These are phyloP conservation scores for Cerrena zonata DNA, from an alignment of 1,284 basidiomycete genomes.

Conservation along the genomic window DNA sequence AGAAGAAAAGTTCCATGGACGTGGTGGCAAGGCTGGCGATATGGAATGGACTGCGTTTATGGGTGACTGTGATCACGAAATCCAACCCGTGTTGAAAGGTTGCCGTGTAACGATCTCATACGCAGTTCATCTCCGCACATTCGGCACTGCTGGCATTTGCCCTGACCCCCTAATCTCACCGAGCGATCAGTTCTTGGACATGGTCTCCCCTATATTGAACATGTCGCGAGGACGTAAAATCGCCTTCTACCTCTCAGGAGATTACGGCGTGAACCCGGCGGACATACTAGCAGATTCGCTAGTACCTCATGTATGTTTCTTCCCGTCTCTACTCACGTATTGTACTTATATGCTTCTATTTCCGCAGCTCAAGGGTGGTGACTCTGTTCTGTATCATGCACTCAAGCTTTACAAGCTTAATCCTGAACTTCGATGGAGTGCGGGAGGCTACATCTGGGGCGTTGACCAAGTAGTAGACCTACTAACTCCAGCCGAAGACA, in stretches of 20 bases:
- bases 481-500: constrained; percentile 31
- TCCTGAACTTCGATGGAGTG: constrained; percentile 72
- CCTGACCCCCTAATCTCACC: constrained; percentile 63
- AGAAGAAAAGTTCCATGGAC: constrained; percentile 58
- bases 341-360: background rate
- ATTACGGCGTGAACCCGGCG: constrained; percentile 70
- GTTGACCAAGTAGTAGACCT: constrained; percentile 64
- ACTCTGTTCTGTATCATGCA: constrained; percentile 68
- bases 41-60: constrained; percentile 73
- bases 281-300: constrained; percentile 64
- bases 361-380: constrained; percentile 70
- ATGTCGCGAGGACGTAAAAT: constrained; percentile 61
- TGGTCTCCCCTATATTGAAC: constrained; percentile 65
- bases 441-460: constrained; percentile 76
- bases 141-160: constrained; percentile 48
- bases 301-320: constrained; percentile 56
- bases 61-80: constrained; percentile 66
- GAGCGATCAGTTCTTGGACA: constrained; percentile 66
- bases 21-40: constrained; percentile 57
- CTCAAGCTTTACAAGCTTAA: constrained; percentile 68
- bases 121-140: constrained; percentile 61
- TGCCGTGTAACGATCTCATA: constrained; percentile 66
- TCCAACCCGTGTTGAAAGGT: constrained; percentile 65
- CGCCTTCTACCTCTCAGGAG: constrained; percentile 63
- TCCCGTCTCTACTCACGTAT: background rate